Percentiles rank a stretch among this genome's conserved stretches.
These are phyloP conservation scores for Ophiostoma himal-ulmi DNA, from an alignment of 2,329 filamentous ascomycete genomes.

Conservation along the genomic window DNA sequence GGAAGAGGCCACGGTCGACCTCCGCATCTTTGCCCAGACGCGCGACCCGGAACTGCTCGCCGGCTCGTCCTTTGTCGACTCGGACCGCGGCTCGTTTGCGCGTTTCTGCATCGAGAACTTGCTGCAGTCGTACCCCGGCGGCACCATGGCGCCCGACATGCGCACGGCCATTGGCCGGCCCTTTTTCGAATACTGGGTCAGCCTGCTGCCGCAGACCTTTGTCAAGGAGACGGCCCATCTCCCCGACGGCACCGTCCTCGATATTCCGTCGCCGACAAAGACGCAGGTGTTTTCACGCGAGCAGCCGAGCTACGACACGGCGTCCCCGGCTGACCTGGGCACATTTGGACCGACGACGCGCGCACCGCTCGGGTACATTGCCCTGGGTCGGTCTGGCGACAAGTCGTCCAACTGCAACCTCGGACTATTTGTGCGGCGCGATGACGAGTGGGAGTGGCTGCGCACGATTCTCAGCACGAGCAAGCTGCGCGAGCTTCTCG, in stretches of 20 bases:
- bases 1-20: slow-evolving; percentile 33
- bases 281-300: slow-evolving; percentile 24
- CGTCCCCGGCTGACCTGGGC: slow-evolving; percentile 22
- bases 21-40: slow-evolving; percentile 38
- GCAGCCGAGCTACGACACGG: slow-evolving; percentile 25
- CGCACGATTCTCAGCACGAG: slow-evolving; percentile 37
- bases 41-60: slow-evolving; percentile 24
- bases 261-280: slow-evolving; percentile 28
- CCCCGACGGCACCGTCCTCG: slow-evolving; percentile 23
- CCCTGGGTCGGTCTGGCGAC: slow-evolving; percentile 37
- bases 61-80: slow-evolving; percentile 7
- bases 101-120: slow-evolving; percentile 28
- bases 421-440: slow-evolving; percentile 41
- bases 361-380: slow-evolving; percentile 32
- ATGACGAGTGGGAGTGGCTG: slow-evolving; percentile 44
- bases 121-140: slow-evolving; percentile 26
- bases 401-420: slow-evolving; percentile 42
- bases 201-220: slow-evolving; percentile 27
- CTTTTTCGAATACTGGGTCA: slow-evolving; percentile 28
- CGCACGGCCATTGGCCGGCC: slow-evolving; percentile 26
- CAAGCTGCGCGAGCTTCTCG: slow-evolving; percentile 36
- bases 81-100: slow-evolving; percentile 25
- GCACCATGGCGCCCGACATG: slow-evolving; percentile 27
- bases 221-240: slow-evolving; percentile 28
- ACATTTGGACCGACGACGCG: slow-evolving; percentile 25